A percentile compares a stretch with the other conserved stretches of the same genome.
These are phyloP conservation scores for Pseudogymnoascus pannorum DNA, from an alignment of 2,329 filamentous ascomycete species.

Conservation along the genomic window DNA sequence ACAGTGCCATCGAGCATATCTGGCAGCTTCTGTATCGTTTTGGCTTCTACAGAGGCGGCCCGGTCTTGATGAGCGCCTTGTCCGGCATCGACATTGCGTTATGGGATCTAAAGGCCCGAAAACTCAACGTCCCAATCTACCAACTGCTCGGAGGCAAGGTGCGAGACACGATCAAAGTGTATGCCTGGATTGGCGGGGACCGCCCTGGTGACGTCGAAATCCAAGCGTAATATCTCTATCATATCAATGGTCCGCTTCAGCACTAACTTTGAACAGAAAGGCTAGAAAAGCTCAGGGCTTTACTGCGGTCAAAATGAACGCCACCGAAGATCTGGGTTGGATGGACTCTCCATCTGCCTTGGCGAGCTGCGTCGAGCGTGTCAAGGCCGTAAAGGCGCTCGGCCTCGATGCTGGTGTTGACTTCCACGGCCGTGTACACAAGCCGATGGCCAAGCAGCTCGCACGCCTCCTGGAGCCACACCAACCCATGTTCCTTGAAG, in stretches of 20 bases:
- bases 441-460: slow-evolving; percentile 75
- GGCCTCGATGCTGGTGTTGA: slow-evolving; percentile 69
- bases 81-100: slow-evolving; percentile 73
- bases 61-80: slow-evolving; percentile 73
- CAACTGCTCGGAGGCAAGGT: slow-evolving; percentile 70
- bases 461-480: slow-evolving; percentile 60
- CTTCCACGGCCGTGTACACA: slow-evolving; percentile 71
- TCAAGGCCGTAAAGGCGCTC: slow-evolving; percentile 60
- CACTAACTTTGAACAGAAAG: slow-evolving; percentile 35
- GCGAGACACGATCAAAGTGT: slow-evolving; percentile 61
- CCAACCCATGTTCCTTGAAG: slow-evolving; percentile 68
- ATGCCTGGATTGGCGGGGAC: slow-evolving; percentile 74
- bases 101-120: slow-evolving; percentile 67
- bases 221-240: slow-evolving; percentile 43
- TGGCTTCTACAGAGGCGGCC: slow-evolving; percentile 70
- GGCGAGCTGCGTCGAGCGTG: slow-evolving; percentile 55
- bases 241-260: background rate
- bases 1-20: slow-evolving; percentile 69
- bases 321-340: slow-evolving; percentile 68
- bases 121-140: slow-evolving; percentile 60
- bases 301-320: slow-evolving; percentile 70
- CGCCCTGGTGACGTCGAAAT: slow-evolving; percentile 57
- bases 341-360: slow-evolving; percentile 63
- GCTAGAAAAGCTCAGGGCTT: slow-evolving; percentile 55
- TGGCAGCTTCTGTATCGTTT: slow-evolving; percentile 68